Base-by-base conservation (phyloP, 306 rosid species). In the Acacia confusa region DNA sequence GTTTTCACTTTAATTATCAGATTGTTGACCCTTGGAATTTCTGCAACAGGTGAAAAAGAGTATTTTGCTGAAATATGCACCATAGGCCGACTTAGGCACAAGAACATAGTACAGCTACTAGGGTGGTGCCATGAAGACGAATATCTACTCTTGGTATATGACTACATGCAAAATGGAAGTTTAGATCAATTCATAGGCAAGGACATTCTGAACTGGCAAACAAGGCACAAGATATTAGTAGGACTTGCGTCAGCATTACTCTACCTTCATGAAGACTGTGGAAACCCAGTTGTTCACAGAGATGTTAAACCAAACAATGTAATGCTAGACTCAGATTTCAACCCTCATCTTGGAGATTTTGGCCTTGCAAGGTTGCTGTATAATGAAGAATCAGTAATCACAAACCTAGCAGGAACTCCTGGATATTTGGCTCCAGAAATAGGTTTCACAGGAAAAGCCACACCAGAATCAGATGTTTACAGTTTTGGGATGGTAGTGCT, bases 141-240 rank as follows among this genome's bases (percentile, higher is more conserved):
- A 6, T 78, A 85, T 32, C 88, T 84, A 27, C 84, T 86, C 66
- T 60, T 87, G 30, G 89, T 91, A 30, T 91, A 82, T 66, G 91
- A 88, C 12, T 91, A 80, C 74, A 91, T 91, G 94, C 80, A 86
- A 67, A 91, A 91, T 16, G 88, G 92, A 57, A 87, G 94, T 85
- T 88, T 87, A 1, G 92, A 87, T 44, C 81, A 32, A 0, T 85
- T 82, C 85, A 82, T 88, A 16, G 91, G 88, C 43, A 85, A 84
- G 25, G 87, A 57, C 4, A 14, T 34, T 55, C 88, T 91, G 4
- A 78, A 87, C 38, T 87, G 90, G 92, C 76, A 77, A 84, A 80
- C 87, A 10, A 82, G 94, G 80, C 85, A 85, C 78, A 91, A 76
- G 9, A 82, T 91, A 58, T 32, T 89, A 38, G 74, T 81, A 64